Percentiles rank a stretch among this genome's conserved stretches.
Evolutionary conservation across 805 yeast species (phyloP).

Genomic region (Diddensiella santjacobensis): DNA sequence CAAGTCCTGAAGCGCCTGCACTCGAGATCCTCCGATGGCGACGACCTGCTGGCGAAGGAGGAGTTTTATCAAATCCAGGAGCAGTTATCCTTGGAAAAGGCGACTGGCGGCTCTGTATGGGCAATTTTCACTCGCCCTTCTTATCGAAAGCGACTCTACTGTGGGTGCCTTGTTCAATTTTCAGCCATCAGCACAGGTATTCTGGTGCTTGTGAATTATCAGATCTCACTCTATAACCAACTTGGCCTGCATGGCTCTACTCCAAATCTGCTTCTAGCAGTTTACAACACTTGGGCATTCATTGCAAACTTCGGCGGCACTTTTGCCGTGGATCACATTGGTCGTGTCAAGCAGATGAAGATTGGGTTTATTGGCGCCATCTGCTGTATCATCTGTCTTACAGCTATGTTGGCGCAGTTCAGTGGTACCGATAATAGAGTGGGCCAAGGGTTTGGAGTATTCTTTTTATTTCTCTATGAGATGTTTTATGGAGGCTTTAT

Average conservation of each 20-base stretch:
- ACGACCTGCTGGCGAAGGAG: background rate
- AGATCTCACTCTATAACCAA: background rate
- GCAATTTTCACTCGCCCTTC: constrained; percentile 1
- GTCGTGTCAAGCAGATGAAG: constrained; percentile 2
- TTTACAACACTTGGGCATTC: constrained; percentile 4
- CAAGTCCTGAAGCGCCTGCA: background rate
- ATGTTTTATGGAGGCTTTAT: background rate
- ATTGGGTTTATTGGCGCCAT: constrained; percentile 2
- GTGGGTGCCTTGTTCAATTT: background rate
- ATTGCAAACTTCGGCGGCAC: constrained; percentile 7
- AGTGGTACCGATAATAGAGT: background rate
- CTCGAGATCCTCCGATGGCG: background rate
- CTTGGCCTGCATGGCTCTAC: background rate
- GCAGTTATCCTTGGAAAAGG: background rate
- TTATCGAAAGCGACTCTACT: background rate
- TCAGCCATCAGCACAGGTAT: background rate
- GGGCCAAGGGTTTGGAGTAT: background rate
- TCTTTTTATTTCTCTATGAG: background rate
- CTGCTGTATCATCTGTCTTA: background rate
- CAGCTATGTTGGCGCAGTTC: background rate
- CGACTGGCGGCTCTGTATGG: background rate
- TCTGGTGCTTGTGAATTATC: background rate
- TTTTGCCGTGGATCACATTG: background rate
- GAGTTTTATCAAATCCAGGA: constrained; percentile 3
- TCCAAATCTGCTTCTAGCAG: background rate